Conservation (phyloP, 2,329 filamentous ascomycete species). For the Alternaria arborescens region DNA sequence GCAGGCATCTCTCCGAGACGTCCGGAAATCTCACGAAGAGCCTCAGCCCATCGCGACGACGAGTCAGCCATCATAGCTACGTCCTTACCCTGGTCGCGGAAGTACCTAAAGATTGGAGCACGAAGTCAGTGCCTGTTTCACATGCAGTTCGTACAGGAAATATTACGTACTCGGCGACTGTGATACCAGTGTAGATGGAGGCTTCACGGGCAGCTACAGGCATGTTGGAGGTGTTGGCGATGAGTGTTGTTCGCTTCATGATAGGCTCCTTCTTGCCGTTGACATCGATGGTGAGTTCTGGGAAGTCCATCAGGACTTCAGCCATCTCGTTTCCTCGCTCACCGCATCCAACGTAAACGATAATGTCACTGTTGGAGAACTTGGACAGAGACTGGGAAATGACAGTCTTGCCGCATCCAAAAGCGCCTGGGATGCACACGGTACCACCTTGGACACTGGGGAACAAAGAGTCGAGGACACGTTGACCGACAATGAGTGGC, state of each 20-base stretch:
- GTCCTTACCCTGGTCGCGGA: constrained; percentile 94
- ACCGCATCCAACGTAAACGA: constrained; percentile 91
- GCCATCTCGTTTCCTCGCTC: constrained; percentile 99
- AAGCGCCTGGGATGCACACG: constrained; percentile 96
- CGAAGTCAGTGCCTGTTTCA: too few relatives aligned
- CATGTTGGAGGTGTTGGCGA: constrained; percentile 99
- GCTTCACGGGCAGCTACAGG: constrained; percentile 97
- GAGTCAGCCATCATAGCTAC: constrained; percentile 99
- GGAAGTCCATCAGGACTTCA: constrained; percentile 99
- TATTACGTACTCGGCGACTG: constrained; percentile 54
- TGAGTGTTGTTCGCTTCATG: constrained; percentile 99
- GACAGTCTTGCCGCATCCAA: constrained; percentile 99
- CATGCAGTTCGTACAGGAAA: background rate
- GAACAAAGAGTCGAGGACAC: constrained; percentile 95
- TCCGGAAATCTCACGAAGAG: constrained; percentile 97
- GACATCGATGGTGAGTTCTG: constrained; percentile 93
- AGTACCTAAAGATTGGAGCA: constrained; percentile 64
- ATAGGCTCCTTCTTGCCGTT: constrained; percentile 96
- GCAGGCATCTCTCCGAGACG: constrained; percentile 99
- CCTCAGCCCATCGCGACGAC: constrained; percentile 97
- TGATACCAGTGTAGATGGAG: constrained; percentile 95
- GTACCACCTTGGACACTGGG: constrained; percentile 97
- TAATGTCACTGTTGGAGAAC: constrained; percentile 99
- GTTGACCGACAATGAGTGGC: constrained; percentile 95
- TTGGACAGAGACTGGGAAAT: constrained; percentile 99